phyloP scores from a whole-genome alignment of 257 asterid species.

The Petrea volubilis region DNA sequence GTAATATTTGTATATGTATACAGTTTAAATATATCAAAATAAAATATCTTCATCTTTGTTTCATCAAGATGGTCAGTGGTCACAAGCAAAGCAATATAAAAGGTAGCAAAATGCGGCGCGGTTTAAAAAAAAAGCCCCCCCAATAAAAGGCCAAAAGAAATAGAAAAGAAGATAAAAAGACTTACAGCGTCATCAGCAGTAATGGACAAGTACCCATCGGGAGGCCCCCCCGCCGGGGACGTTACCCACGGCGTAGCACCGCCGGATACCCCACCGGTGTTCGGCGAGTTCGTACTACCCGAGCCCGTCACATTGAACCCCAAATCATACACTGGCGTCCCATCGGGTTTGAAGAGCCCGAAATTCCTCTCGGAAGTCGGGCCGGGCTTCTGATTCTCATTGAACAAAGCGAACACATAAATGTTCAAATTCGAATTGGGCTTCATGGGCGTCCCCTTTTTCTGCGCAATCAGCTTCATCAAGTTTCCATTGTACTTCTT shows the following conservation, averaged over 20 bases:
- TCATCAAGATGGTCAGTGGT: not conserved
- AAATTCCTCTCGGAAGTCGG: slow-evolving; percentile 86
- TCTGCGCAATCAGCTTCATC: slow-evolving; percentile 50
- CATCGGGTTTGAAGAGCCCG: slow-evolving; percentile 89
- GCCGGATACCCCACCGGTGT: slow-evolving; percentile 18
- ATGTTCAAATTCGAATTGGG: slow-evolving; percentile 61
- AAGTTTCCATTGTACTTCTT: slow-evolving; percentile 66
- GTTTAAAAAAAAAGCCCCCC: too few species aligned
- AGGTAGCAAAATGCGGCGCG: too few species aligned
- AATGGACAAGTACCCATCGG: slow-evolving; percentile 58
- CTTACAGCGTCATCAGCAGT: slow-evolving; percentile 64
- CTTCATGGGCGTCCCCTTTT: slow-evolving; percentile 86
- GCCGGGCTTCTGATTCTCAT: slow-evolving; percentile 91
- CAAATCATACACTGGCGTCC: slow-evolving; percentile 65
- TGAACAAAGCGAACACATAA: slow-evolving; percentile 73
- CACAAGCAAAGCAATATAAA: not conserved
- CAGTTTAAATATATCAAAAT: too few species aligned
- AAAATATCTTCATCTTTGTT: too few species aligned
- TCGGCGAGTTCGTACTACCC: slow-evolving; percentile 16
- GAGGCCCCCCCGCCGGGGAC: slow-evolving; percentile 25
- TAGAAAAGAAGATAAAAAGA: not conserved
- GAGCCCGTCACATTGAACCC: slow-evolving; percentile 48
- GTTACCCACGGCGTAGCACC: slow-evolving; percentile 12
- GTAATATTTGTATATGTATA: too few species aligned
- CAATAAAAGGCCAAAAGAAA: too few species aligned